Base-by-base conservation (phyloP, 2,329 filamentous ascomycete species). In the Grosmannia serpens region DNA sequence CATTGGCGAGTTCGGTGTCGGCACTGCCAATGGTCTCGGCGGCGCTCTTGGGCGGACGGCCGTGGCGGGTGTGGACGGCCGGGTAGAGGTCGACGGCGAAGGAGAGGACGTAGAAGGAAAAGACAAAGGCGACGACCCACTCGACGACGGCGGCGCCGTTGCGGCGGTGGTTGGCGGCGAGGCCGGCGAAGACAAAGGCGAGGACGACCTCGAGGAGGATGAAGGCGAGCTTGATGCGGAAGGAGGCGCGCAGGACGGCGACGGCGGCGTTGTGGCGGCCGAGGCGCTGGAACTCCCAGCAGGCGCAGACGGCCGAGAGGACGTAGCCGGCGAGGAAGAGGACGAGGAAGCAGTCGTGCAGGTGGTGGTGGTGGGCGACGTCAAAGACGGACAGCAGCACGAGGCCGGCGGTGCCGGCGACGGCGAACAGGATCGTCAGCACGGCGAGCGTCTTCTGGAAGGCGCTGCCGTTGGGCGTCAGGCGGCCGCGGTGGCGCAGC, bases 1-100 rank as follows among this genome's bases (percentile, higher is more conserved):
- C 29, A 47, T 10, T 7, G 5, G 24, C 13, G 46, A 15, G 29
- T 20, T 38, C 24, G 29, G 54, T 50, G 54, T 59, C 60, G 51
- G 22, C 38, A 20, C n/a, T 5, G 26, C 29, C 38, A 20, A 26
- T 5, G 26, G 46, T 31, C 33, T 31, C 58, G 49, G 49, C 38
- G 51, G 55, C 56, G 54, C 61, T 50, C 47, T 50, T 50, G 26
- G 27, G 59, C 27, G 33, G 35, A 53, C 57, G 50, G 62, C 66
- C 69, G 63, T 74, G 69, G 63, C 79, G 82, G 13, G 84, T 87
- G 62, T 80, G 76, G 2, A 87, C 76, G 13, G 89, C 89, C 0
- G 94, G 94, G 63, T 88, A 79, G 55, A 99, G 83, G 73, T 99
- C 92, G 69, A 96, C 79, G 67, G 87, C 80, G 76, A 95, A 97